Evolutionary conservation across 202 grass and related monocot genomes (phyloP), one percentile per base, ranked within the genome.

Genomic region (Panicum hallii): DNA sequence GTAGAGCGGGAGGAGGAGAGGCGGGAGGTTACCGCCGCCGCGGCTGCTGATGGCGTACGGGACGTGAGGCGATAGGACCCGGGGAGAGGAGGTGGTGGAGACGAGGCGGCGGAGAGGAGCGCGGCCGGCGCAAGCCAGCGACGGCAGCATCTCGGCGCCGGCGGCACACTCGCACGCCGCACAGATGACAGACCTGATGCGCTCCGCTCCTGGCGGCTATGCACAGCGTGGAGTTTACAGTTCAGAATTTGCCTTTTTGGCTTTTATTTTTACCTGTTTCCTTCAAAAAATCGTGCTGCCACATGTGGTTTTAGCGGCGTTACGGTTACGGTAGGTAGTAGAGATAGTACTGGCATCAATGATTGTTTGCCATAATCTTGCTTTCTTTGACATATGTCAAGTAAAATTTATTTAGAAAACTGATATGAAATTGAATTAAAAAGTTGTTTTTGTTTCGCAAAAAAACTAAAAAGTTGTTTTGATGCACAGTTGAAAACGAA

Each of bases 141-240:
- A 82, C 47, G 76, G 76, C 76, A 75, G 71, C 89, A 90, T 90
- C 76, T 26, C 72, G 45, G 77, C 57, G 45, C 30, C 84, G 60
- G 22, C 11, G 44, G 65, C 30, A 40, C 66, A 9, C 56, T 10
- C 44, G 44, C 64, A 53, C 44, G 13, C 54, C n/a, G 54, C n/a
- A 17, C 34, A 54, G 28, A 40, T 38, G 36, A 38, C 4, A 38
- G 36, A 38, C 26, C 26, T 26, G 32, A 32, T 32, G 2, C 32
- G 32, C 32, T 32, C 32, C 14, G 58, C 23, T 62, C 23, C 58
- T 6, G 12, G 54, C 58, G 84, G 69, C 15, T 54, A 40, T 26
- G 48, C 61, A 78, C 17, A 22, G 45, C 32, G 1, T 32, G 32
- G 32, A 32, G 32, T 32, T 32, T 1, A 32, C 20, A 32, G 3